Percentiles rank a stretch among this genome's conserved stretches.
These are phyloP conservation scores for Vicia sativa DNA, from an alignment of 306 rosid species.

Conservation along the genomic window DNA sequence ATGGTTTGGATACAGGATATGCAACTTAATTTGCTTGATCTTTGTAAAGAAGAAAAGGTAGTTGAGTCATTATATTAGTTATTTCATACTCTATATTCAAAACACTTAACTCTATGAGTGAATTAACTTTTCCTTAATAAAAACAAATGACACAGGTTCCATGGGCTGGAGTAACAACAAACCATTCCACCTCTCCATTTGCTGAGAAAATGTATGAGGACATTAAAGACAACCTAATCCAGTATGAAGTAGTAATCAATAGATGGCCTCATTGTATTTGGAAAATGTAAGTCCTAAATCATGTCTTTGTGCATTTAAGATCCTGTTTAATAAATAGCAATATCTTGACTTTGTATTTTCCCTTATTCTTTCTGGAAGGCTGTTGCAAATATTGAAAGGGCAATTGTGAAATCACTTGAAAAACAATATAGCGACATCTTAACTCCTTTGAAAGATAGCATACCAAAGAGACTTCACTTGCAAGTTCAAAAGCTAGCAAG, in stretches of 20 bases:
- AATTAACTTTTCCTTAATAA: slow-evolving; percentile 36
- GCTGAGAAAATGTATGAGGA: slow-evolving; percentile 95
- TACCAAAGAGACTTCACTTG: slow-evolving; percentile 87
- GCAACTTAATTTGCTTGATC: slow-evolving; percentile 82
- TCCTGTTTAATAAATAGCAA: slow-evolving; percentile 8
- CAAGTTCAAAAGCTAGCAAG: slow-evolving; percentile 98
- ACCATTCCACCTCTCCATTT: slow-evolving; percentile 87
- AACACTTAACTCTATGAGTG: neutral
- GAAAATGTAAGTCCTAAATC: slow-evolving; percentile 70
- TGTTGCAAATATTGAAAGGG: slow-evolving; percentile 84
- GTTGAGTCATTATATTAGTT: slow-evolving; percentile 16
- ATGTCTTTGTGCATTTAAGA: slow-evolving; percentile 17
- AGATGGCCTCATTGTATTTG: slow-evolving; percentile 92
- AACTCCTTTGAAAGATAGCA: slow-evolving; percentile 93
- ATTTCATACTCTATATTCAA: slow-evolving; percentile 32
- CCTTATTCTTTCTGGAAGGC: slow-evolving; percentile 52
- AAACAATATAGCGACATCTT: slow-evolving; percentile 84
- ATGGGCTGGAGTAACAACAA: slow-evolving; percentile 95
- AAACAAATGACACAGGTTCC: slow-evolving; percentile 68
- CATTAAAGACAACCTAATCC: slow-evolving; percentile 68
- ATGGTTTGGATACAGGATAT: slow-evolving; percentile 95
- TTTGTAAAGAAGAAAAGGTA: slow-evolving; percentile 96
- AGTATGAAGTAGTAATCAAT: slow-evolving; percentile 80
- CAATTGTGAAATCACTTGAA: slow-evolving; percentile 88
- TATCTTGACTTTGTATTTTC: slow-evolving; percentile 20